These are phyloP conservation scores for Colletotrichum lindemuthianum DNA, from an alignment of 2,329 filamentous ascomycete genomes.

Conservation along the genomic window DNA sequence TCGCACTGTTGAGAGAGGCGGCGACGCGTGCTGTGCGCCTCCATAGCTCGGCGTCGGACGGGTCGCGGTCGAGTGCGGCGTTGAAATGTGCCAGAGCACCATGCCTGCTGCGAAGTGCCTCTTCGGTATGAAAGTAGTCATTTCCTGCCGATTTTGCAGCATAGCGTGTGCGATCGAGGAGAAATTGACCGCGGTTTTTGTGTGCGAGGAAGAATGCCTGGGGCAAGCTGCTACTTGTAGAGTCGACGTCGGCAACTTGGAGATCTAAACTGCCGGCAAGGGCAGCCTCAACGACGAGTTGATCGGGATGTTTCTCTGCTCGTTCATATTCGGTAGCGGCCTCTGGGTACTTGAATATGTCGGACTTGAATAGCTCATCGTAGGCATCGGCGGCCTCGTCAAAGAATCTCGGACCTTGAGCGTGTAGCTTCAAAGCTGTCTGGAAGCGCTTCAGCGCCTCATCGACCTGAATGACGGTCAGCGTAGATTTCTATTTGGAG, in stretches of 20 bases:
- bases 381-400: constrained; percentile 84
- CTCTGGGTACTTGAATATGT: constrained; percentile 93
- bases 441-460: constrained; percentile 97
- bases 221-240: constrained; percentile 80
- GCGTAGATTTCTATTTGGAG: background rate
- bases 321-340: constrained; percentile 85
- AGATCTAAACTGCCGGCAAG: constrained; percentile 64
- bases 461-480: constrained; percentile 71
- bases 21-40: constrained; percentile 67
- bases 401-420: constrained; percentile 82
- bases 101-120: constrained; percentile 50
- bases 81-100: constrained; percentile 66
- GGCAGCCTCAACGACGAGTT: constrained; percentile 57
- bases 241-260: constrained; percentile 73
- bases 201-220: constrained; percentile 93
- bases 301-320: constrained; percentile 66
- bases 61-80: constrained; percentile 70
- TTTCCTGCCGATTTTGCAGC: constrained; percentile 48
- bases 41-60: constrained; percentile 75
- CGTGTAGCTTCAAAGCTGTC: constrained; percentile 87
- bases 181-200: constrained; percentile 95
- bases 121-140: constrained; percentile 49
- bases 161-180: constrained; percentile 77
- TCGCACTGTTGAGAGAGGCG: constrained; percentile 64
- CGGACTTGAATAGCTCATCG: constrained; percentile 84